Evolutionary conservation across 2,329 filamentous ascomycete species (phyloP), one percentile per base, ranked within the genome.

Genomic region (Phialemoniopsis sp.): DNA sequence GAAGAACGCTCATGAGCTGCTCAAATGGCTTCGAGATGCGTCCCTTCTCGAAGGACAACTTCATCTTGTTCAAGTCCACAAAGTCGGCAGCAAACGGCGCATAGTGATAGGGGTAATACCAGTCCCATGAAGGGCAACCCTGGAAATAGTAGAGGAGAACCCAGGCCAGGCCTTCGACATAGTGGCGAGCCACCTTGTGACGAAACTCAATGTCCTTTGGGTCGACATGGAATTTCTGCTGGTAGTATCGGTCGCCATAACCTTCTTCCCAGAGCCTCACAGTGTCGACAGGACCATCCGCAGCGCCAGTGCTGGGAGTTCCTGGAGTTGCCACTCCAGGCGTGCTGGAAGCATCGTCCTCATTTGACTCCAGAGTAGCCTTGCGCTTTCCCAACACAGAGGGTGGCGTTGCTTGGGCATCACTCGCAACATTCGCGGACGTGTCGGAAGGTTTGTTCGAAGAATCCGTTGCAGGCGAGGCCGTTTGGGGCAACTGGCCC

Each of bases 61-160:
- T 73, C 72, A 95, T 81, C 50, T 89, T 82, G 38, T 74, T 78
- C 34, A 98, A 73, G 40, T 90, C 83, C 42, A 86, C 83, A 60
- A 98, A 98, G 61, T 98, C 93, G 38, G 89, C 87, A 3, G 93
- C 93, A 58, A 98, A 98, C 4, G 94, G 93, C 2, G 93, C 94
- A 58, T 98, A 98, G 59, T 98, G 93, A 56, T 97, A 95, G 1
- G 93, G 93, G 57, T 96, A 98, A 60, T 93, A 98, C 93, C 93
- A 98, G 38, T 91, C 94, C 93, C 94, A 98, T 0, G 89, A 96
- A 16, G 93, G 89, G 54, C 93, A 98, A 18, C 93, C 93, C 63
- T 98, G 93, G 62, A 96, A 95, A 61, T 98, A 98, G 64, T 98
- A 98, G 29, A 90, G 73, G 37, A 98, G 70, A 30, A 98, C 93